phyloP scores from a whole-genome alignment of 169 alveolate genomes.

The Eimeria maxima region DNA sequence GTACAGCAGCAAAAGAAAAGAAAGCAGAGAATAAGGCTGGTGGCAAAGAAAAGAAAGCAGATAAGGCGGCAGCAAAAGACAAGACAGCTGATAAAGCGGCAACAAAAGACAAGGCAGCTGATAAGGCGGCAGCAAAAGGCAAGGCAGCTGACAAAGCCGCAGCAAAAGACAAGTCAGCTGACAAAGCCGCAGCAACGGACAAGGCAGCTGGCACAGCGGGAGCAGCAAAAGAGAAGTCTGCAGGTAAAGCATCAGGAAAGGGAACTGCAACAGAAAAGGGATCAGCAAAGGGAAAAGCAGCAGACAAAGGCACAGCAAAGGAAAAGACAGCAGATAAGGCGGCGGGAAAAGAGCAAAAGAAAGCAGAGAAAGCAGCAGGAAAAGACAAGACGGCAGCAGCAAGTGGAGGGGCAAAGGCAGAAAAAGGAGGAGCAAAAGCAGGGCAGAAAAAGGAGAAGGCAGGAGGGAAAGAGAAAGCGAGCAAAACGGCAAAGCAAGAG shows the following conservation, averaged over 20 bases:
- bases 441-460: not conserved
- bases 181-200: constrained; percentile 8
- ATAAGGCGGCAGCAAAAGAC: not conserved
- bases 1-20: not conserved
- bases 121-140: not conserved
- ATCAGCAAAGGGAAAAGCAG: not conserved
- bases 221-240: not conserved
- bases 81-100: not conserved
- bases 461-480: not conserved
- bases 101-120: constrained; percentile 24
- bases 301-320: constrained; percentile 1
- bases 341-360: not conserved
- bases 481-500: not conserved
- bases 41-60: not conserved
- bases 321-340: not conserved
- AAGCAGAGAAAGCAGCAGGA: not conserved
- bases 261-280: not conserved
- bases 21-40: constrained; percentile 4
- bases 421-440: not conserved
- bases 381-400: not conserved
- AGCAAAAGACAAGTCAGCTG: not conserved
- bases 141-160: not conserved
- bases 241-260: not conserved
- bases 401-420: not conserved
- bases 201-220: not conserved